Conservation (phyloP, 2,329 filamentous ascomycete species). For the Fusarium sp. region DNA sequence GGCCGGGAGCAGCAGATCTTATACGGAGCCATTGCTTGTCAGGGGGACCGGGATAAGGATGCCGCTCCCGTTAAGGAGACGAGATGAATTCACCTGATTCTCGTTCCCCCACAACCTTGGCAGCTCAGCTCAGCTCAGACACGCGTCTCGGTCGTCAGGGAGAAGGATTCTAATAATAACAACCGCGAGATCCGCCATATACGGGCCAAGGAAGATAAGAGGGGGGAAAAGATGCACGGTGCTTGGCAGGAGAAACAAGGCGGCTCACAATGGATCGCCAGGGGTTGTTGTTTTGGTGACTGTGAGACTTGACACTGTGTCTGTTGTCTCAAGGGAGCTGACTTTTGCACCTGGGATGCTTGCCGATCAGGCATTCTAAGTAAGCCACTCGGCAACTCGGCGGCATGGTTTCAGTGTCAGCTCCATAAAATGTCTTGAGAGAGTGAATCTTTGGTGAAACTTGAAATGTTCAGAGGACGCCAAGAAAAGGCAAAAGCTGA, state of each 20-base stretch:
- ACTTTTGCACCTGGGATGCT: constrained; percentile 10
- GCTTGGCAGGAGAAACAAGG: neutral
- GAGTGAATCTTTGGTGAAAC: neutral
- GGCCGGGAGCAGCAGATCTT: constrained; percentile 13
- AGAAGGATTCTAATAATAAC: constrained; percentile 32
- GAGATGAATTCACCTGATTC: constrained; percentile 14
- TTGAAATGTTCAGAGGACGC: neutral
- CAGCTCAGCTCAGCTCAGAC: constrained; percentile 2
- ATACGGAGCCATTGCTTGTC: constrained; percentile 9
- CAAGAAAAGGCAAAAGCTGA: neutral
- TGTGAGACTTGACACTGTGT: constrained; percentile 7
- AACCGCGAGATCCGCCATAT: constrained; percentile 20
- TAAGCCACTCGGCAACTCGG: constrained; percentile 10
- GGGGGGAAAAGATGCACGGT: constrained; percentile 21
- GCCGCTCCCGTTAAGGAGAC: constrained; percentile 4
- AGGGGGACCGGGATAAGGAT: constrained; percentile 14
- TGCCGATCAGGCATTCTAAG: constrained; percentile 12
- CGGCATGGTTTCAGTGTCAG: neutral
- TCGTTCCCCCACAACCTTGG: constrained; percentile 23
- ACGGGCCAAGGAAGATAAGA: constrained; percentile 4
- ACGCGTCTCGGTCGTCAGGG: constrained; percentile 12
- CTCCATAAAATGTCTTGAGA: neutral
- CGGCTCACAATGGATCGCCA: constrained; percentile 13
- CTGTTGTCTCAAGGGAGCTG: constrained; percentile 6
- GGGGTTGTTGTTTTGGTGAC: constrained; percentile 9